phyloP scores from a whole-genome alignment of 805 yeast genomes.

The Candida nanaspora region DNA sequence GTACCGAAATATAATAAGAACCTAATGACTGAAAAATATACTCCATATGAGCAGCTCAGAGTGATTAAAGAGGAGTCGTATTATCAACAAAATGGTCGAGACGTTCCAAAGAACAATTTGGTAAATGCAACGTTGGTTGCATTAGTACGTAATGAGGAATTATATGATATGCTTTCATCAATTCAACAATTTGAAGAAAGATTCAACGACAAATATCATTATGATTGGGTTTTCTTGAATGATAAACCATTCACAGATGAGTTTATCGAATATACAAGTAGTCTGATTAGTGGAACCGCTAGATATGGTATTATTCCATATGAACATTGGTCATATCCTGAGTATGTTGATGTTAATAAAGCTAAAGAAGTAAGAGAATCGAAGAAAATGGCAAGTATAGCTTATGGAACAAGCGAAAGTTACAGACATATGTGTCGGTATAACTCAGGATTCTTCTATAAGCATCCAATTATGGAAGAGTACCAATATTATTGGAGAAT shows the following conservation, averaged over 20 bases:
- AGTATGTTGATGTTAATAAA: conserved; percentile 31
- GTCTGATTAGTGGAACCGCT: conserved; percentile 36
- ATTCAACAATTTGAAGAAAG: conserved; percentile 32
- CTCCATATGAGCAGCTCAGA: conserved; percentile 18
- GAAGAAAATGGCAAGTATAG: conserved; percentile 30
- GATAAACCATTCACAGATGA: conserved; percentile 38
- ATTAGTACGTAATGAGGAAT: conserved; percentile 35
- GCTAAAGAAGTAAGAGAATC: conserved; percentile 31
- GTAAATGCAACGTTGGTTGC: conserved; percentile 59
- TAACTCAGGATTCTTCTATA: conserved; percentile 46
- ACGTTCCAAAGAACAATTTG: conserved; percentile 11
- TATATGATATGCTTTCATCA: conserved; percentile 32
- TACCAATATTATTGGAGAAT: conserved; percentile 59
- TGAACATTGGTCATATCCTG: conserved; percentile 49
- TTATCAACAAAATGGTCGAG: conserved; percentile 1
- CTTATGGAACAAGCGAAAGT: conserved; percentile 58
- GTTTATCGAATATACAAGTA: conserved; percentile 31
- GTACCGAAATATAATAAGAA: conserved; percentile 14
- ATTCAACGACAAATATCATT: conserved; percentile 30
- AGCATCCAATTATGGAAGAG: conserved; percentile 42
- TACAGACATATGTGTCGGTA: conserved; percentile 68
- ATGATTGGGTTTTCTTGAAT: conserved; percentile 43
- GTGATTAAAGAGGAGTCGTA: conserved; percentile 6
- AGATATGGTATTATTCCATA: conserved; percentile 39
- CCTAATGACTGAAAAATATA: conserved; percentile 13